Evolutionary conservation across 805 yeast genomes (phyloP), one percentile per base, ranked within the genome.

Genomic region (Hyphopichia homilentoma): DNA sequence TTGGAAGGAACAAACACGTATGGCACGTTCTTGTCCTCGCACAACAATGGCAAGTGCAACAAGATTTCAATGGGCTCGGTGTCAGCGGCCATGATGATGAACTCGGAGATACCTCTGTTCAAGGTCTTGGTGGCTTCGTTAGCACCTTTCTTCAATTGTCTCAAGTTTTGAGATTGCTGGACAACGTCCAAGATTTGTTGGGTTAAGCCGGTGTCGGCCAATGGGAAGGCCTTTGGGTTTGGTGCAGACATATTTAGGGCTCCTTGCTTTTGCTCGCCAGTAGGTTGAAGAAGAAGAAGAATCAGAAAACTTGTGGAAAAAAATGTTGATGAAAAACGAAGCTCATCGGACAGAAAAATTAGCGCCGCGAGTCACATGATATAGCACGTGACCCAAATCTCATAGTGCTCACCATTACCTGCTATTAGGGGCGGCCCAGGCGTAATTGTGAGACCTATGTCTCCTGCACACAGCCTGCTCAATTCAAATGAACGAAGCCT

Each of bases 21-120:
- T 45, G 98, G 97, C 49, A 93, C 98, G 75, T 93, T 93, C 79
- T 93, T 93, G 73, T 93, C 99, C 74, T 93, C 99, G 70, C 99
- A 93, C 55, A 93, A 76, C 55, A 93, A 78, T 32, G 99, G 99
- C 65, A 93, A 78, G 65, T 93, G 98, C 68, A 93, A 79, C 59
- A 93, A 81, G 67, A 93, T 90, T 75, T 93, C 99, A 60, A 93
- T 89, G 55, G 99, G 99, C 71, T 89, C 96, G 56, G 98, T 88
- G 64, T 93, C 99, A 54, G 98, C 99, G 48, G 99, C 98, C 97
- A 93, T 87, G 73, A 90, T 86, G 68, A 90, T 89, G 77, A 90
- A 90, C 74, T 90, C 98, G 55, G 97, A 85, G 59, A 90, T 90
- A 81, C 98, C 98, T 77, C 97, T 85, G 84, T 90, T 90, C 72